A percentile compares a stretch with the other conserved stretches of the same genome.
phyloP scores from a whole-genome alignment of 1,284 basidiomycete genomes.

The Naganishia liquefaciens region DNA sequence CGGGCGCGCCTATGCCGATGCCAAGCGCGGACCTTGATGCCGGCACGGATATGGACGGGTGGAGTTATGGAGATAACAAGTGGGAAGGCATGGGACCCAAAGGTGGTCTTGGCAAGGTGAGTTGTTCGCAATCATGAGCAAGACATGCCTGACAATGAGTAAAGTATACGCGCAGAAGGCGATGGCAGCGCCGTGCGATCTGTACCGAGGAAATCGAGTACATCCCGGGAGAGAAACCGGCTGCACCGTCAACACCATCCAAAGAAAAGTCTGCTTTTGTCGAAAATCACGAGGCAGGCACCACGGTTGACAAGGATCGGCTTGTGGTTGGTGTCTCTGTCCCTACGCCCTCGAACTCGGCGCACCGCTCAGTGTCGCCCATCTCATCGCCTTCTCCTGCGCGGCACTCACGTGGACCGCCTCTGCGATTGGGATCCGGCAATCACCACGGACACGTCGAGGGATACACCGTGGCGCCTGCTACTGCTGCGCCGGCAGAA shows the following conservation, averaged over 20 bases:
- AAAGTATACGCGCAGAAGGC: slow-evolving; percentile 76
- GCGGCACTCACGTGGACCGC: background rate
- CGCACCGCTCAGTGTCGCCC: background rate
- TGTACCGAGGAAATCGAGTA: slow-evolving; percentile 69
- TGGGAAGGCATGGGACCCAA: slow-evolving; percentile 79
- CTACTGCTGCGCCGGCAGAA: slow-evolving; percentile 17
- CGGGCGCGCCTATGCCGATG: slow-evolving; percentile 4
- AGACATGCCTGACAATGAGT: background rate
- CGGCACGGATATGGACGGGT: slow-evolving; percentile 80
- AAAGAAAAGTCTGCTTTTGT: background rate
- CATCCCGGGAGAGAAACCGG: slow-evolving; percentile 35
- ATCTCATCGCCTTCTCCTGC: background rate
- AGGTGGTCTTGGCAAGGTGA: slow-evolving; percentile 79
- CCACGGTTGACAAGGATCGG: background rate
- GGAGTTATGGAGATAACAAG: slow-evolving; percentile 94
- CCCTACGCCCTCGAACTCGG: background rate
- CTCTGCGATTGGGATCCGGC: background rate
- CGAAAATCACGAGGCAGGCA: background rate
- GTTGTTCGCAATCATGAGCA: slow-evolving; percentile 33
- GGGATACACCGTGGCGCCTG: slow-evolving; percentile 25
- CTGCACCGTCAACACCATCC: slow-evolving; percentile 4
- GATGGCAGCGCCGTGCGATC: slow-evolving; percentile 80
- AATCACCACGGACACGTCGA: slow-evolving; percentile 7
- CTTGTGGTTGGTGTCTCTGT: slow-evolving; percentile 1
- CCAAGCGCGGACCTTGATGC: slow-evolving; percentile 45